Base-by-base conservation (phyloP, 495 filamentous ascomycete species). In the Pyronema omphalodes region DNA sequence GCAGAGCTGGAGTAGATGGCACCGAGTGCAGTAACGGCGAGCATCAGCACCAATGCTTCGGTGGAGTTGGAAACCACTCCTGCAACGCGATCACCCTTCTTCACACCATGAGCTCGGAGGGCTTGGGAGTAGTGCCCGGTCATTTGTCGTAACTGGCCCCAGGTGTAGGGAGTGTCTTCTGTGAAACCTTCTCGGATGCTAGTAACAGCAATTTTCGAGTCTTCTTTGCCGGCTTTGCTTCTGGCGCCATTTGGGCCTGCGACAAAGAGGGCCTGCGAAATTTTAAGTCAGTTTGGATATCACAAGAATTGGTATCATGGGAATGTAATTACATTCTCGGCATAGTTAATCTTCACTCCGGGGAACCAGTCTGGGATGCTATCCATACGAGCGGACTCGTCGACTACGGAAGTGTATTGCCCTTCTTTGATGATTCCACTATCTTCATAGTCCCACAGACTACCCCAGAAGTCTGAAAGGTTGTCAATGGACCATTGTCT, bases 11-110 rank as follows among this genome's bases (percentile, higher is more conserved):
- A 80, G 60, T 86, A 86, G 14, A 91, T 66, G 11, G 73, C 84
- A 0, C 85, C 85, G 11, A 88, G 58, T 62, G 78, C 75, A 7
- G 71, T 71, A 0, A 76, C 71, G 1, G 80, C 84, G 48, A 84
- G 66, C 57, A 80, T 80, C 14, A 86, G 73, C 1, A 74, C 64
- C 23, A 84, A 58, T 3, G 84, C 85, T 62, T 87, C 81, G 40
- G 86, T 70, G n/a, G 75, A 78, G 55, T 88, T 88, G 33, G 76
- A 74, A 7, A 76, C 80, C 7, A 86, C 81, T 11, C 83, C 69
- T 5, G 82, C 82, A 14, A 88, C 70, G 8, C 84, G 74, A 64
- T 88, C 83, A 8, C 84, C 84, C 59, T 75, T 77, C 29, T 59
- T 60, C 0, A 88, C 73, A 0, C 84, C 84, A 23, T 70, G 67